Evolutionary conservation across 2,329 filamentous ascomycete genomes (phyloP), one percentile per base, ranked within the genome.

Genomic region (Neofusicoccum umdonicola): DNA sequence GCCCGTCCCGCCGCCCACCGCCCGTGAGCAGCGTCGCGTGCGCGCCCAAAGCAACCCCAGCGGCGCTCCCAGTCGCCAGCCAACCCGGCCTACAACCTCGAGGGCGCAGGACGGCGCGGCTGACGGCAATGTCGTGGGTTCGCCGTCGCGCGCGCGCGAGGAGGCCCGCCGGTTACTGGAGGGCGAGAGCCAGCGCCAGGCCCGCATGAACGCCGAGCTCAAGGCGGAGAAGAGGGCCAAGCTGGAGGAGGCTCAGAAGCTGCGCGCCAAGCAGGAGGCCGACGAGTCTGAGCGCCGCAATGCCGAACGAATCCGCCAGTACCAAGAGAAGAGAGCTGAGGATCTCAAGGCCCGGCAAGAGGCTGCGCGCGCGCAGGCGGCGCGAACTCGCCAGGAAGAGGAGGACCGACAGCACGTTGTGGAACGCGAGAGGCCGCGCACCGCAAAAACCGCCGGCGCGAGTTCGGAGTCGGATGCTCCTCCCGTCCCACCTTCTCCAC

Each of bases 151-250:
- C n/a, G 68, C 72, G 35, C 70, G 73, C 35, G 74, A 76, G 13
- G 71, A 74, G 62, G 75, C 75, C 22, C 71, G 72, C 45, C 66
- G 71, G 57, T 58, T 77, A 8, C 67, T 78, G 63, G 71, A 72
- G 45, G 72, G 67, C 31, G 74, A 76, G 58, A 67, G 13, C n/a
- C 47, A 65, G 54, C 61, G 57, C 12, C 66, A 76, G 67, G 69
- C 70, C 8, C 66, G 70, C 60, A 51, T 76, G 61, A 71, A 71
- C 41, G 69, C 68, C 64, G 66, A 69, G 60, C 42, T 76, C 17
- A 74, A 73, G 42, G 74, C 73, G 7, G 75, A 77, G 57, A 73
- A 73, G 57, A 69, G 69, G 34, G 72, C 71, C 22, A 69, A 69
- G 66, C 65, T 66, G 48, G 71, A 74, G 63, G 74, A 72, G 11